These are phyloP conservation scores for Fusarium stilboides DNA, from an alignment of 2,329 filamentous ascomycete species.

Conservation along the genomic window DNA sequence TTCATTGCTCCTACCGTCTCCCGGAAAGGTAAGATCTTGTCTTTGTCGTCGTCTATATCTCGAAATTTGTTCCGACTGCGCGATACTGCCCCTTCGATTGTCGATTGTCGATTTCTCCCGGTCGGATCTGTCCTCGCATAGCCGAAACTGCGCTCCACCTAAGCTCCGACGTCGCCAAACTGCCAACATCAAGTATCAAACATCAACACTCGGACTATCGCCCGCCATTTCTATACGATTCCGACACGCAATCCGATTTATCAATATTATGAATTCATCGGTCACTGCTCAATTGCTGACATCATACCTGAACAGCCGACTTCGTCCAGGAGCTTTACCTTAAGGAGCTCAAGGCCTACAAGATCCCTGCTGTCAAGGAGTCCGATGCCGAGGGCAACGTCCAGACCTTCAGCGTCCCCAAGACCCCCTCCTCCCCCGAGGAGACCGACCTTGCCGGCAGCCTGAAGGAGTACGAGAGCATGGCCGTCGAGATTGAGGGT, in stretches of 20 bases:
- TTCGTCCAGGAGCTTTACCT: slow-evolving; percentile 98
- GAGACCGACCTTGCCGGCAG: slow-evolving; percentile 93
- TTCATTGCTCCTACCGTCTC: slow-evolving; percentile 74
- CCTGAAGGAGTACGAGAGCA: slow-evolving; percentile 93
- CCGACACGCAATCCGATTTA: neutral
- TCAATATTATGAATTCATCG: slow-evolving; percentile 4
- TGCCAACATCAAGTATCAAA: slow-evolving; percentile 10
- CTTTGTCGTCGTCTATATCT: slow-evolving; percentile 6
- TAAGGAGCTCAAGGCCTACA: slow-evolving; percentile 95
- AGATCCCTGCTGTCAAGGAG: slow-evolving; percentile 85
- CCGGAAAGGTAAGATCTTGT: slow-evolving; percentile 69
- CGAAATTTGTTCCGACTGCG: neutral
- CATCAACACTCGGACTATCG: slow-evolving; percentile 1
- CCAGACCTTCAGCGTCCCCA: slow-evolving; percentile 86
- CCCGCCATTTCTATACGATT: neutral
- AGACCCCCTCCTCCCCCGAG: slow-evolving; percentile 89
- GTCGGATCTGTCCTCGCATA: slow-evolving; percentile 45
- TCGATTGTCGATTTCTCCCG: slow-evolving; percentile 29
- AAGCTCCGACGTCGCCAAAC: slow-evolving; percentile 49
- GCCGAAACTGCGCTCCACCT: slow-evolving; percentile 51
- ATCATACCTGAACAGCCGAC: slow-evolving; percentile 76
- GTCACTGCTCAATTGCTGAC: slow-evolving; percentile 48
- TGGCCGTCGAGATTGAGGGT: slow-evolving; percentile 95
- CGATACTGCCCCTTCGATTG: slow-evolving; percentile 11
- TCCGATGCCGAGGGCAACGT: slow-evolving; percentile 92